Evolutionary conservation across 2,329 filamentous ascomycete genomes (phyloP).

Genomic region (Emmonsia crescens): DNA sequence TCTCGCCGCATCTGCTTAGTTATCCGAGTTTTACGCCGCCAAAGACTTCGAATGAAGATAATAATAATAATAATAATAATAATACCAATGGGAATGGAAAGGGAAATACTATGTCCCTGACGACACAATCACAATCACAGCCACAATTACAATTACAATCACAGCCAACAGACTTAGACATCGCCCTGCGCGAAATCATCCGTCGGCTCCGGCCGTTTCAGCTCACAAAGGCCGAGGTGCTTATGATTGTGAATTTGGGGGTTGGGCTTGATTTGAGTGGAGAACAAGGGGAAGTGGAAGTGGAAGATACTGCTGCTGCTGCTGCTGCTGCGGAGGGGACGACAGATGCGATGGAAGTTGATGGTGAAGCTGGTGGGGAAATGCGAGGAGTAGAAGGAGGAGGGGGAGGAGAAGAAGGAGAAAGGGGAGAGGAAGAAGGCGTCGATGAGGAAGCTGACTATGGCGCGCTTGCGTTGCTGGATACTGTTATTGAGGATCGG

Average conservation of each 20-base stretch:
- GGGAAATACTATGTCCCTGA: not conserved
- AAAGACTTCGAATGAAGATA: not conserved
- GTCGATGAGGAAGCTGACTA: constrained; percentile 22
- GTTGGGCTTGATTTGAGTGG: constrained; percentile 22
- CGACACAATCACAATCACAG: constrained; percentile 7
- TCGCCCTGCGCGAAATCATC: constrained; percentile 29
- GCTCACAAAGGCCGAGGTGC: constrained; percentile 37
- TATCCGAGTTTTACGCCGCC: constrained; percentile 24
- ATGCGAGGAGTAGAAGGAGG: constrained; percentile 5
- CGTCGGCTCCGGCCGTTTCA: constrained; percentile 28
- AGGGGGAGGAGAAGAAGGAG: constrained; percentile 10
- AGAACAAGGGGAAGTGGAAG: constrained; percentile 12
- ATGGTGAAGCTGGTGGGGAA: constrained; percentile 12
- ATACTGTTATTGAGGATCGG: constrained; percentile 34
- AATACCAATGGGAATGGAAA: not conserved
- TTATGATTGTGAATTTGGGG: constrained; percentile 38
- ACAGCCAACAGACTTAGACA: constrained; percentile 26
- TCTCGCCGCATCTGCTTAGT: constrained; percentile 29
- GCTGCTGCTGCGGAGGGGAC: constrained; percentile 8
- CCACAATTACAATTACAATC: too few relatives aligned
- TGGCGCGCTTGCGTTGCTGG: constrained; percentile 25
- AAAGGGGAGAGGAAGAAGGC: too few relatives aligned
- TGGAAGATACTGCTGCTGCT: constrained; percentile 8
- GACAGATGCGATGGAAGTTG: constrained; percentile 13
- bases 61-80: constrained; percentile 9